Base-by-base conservation (phyloP, 768 basidiomycete genomes). In the Mycena galopus region DNA sequence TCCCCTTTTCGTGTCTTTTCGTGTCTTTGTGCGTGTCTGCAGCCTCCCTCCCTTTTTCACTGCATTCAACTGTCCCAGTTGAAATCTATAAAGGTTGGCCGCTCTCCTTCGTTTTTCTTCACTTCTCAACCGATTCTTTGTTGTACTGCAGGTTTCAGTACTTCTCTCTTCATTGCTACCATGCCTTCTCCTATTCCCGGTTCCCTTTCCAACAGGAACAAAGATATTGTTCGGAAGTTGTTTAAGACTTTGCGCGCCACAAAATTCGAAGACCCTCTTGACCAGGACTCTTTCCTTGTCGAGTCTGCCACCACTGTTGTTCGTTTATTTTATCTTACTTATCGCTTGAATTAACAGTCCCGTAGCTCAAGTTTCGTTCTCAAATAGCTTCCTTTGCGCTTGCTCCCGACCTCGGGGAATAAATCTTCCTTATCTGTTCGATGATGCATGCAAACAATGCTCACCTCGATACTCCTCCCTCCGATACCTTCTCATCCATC, bases 381-480 rank as follows among this genome's bases (percentile, higher is more conserved):
- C 63, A 65, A 12, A n/a, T 65, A 10, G 57, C 63, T 8, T 65
- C 69, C 0, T 67, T 67, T 16, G 57, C 66, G 8, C 8, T 19
- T 1, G 29, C 32, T 1, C 25, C 64, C 6, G 64, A 65, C 11
- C 6, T 65, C 35, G 51, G 64, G 19, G 59, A 61, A 39, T 53
- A 47, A 7, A 37, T 62, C 12, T 69, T 65, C 19, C 9, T 47
- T 5, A 47, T 71, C n/a, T 64, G 69, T 2, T 16, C 63, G 3
- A 5, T 6, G 2, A 25, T 71, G 27, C 35, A n/a, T 0, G 19
- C 6, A 1, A 71, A 60, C 21, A 58, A 59, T 14, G 8, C 29
- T 1, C 42, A 39, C 3, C 57, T 66, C 12, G 2, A 19, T 7
- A 32, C 23, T 30, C 33, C 65, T 30, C 35, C 53, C 6, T n/a